Evolutionary conservation across 441 rosid species (phyloP), one percentile per base, ranked within the genome.

Genomic region (Arabidopsis lyrata): DNA sequence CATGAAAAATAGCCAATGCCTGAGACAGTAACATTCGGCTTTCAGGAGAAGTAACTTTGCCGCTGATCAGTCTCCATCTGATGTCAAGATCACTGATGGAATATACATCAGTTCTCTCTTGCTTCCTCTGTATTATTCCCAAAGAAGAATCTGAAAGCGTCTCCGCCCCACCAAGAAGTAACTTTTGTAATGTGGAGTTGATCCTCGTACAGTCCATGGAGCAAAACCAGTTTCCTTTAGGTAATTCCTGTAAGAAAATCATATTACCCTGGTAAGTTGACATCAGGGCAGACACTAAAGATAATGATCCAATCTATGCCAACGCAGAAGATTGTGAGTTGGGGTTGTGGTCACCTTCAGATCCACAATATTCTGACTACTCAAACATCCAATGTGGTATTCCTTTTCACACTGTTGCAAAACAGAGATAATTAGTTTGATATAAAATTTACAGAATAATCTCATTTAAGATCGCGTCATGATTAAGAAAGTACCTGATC

Each of bases 361-460:
- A 69, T 70, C 54, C 84, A 90, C 82, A 77, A 93, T 93, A 72
- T 87, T 74, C 81, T 81, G 83, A 91, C 90, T 89, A 77, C 78
- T 84, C 85, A 95, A 78, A 81, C 99, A 95, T 47, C 98, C 98
- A 69, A 95, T 92, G 80, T 95, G 99, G 84, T 84, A 91, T 82
- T 95, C 99, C 82, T 89, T 87, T 81, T 95, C 99, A 48, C 99
- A 95, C 99, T 95, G 78, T 75, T 52, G 77, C 74, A 74, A 34
- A 76, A 41, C 8, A 66, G 14, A 67, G 47, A 45, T 15, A 59
- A 27, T 20, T 68, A 55, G 60, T 32, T 67, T 65, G 31, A 44
- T 68, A 35, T 31, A 35, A 48, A 61, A 60, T 66, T 29, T 58
- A 29, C 53, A 58, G 53, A 66, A 48, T 38, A 14, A 44, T 48